These are phyloP conservation scores for Lachancea meyersii DNA, from an alignment of 805 yeast genomes.

Conservation along the genomic window DNA sequence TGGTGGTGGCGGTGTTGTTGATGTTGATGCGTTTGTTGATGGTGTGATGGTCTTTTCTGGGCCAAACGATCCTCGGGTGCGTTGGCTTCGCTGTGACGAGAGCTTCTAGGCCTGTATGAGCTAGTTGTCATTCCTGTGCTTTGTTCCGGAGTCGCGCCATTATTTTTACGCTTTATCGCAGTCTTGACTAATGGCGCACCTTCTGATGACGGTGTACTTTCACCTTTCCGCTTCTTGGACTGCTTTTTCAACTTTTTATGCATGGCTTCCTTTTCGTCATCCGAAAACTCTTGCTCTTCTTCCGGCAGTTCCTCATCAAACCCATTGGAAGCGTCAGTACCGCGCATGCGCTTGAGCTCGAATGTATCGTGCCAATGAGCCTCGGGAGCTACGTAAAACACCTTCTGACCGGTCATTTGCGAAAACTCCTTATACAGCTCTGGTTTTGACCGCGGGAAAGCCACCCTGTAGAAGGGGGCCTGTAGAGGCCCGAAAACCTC, in stretches of 20 bases:
- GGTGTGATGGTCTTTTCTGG: not conserved
- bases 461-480: constrained; percentile 73
- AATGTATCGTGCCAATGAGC: constrained; percentile 77
- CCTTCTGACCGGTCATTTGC: constrained; percentile 47
- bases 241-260: constrained; percentile 59
- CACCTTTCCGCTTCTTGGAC: constrained; percentile 43
- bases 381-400: constrained; percentile 72
- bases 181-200: not conserved
- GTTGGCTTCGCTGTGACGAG: constrained; percentile 9
- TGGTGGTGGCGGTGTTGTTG: not conserved
- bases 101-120: constrained; percentile 15
- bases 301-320: constrained; percentile 92
- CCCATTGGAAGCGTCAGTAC: constrained; percentile 91
- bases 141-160: not conserved
- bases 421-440: constrained; percentile 45
- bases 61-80: not conserved
- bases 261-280: constrained; percentile 82
- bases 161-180: not conserved
- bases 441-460: constrained; percentile 26
- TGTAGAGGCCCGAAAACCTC: constrained; percentile 89
- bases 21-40: not conserved
- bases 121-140: constrained; percentile 7
- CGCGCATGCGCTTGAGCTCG: constrained; percentile 60
- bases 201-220: constrained; percentile 13
- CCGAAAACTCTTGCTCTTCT: constrained; percentile 92